These are phyloP conservation scores for Coemansia sp. DNA, from an alignment of 192 early-diverging fungal genomes.

Conservation along the genomic window DNA sequence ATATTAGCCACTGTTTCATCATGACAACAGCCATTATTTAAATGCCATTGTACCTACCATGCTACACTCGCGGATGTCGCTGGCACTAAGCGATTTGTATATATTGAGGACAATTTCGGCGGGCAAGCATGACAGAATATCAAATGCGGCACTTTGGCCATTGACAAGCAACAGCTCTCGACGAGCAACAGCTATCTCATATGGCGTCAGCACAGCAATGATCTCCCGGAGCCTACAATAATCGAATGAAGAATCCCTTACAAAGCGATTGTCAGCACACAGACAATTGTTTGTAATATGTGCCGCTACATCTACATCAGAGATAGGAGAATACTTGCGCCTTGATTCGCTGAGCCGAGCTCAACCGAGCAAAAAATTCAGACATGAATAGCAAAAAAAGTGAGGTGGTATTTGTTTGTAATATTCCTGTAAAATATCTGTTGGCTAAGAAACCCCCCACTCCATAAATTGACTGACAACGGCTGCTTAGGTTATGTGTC, in stretches of 20 bases:
- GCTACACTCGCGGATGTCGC: conserved; percentile 5
- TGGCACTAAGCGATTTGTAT: background rate
- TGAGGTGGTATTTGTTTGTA: background rate
- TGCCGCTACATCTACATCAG: background rate
- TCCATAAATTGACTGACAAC: background rate
- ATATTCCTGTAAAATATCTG: background rate
- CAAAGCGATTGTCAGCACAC: background rate
- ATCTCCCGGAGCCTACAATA: conserved; percentile 20
- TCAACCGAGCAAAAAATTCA: conserved; percentile 9
- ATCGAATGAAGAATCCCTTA: background rate
- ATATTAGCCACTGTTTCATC: too few species aligned
- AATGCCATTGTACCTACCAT: background rate
- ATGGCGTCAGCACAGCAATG: conserved; percentile 17
- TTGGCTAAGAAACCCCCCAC: background rate
- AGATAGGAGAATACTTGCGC: background rate
- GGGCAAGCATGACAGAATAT: conserved; percentile 18
- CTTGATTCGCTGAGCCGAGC: conserved; percentile 12
- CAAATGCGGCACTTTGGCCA: background rate
- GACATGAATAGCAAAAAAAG: background rate
- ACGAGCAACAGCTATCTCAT: conserved; percentile 14
- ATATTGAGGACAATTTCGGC: conserved; percentile 13
- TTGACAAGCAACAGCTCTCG: conserved; percentile 6
- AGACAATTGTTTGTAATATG: background rate
- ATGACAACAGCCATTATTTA: background rate
- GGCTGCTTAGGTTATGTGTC: background rate